A percentile compares a stretch with the other conserved stretches of the same genome.
phyloP scores from a whole-genome alignment of 1,284 basidiomycete species.

The Rhodotorula sp. region DNA sequence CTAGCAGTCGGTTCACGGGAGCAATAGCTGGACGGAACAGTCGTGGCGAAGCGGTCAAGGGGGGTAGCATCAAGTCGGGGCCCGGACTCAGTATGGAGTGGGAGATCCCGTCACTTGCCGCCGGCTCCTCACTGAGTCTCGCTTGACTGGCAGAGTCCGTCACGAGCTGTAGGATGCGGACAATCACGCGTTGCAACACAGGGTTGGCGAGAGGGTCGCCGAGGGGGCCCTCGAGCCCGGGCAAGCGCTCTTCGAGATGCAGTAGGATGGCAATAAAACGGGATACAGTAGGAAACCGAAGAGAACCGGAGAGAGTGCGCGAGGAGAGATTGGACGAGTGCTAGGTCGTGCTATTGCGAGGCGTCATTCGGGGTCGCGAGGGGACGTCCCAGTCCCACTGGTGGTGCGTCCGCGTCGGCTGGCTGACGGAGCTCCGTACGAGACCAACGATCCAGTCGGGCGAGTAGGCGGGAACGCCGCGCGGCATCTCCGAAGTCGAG shows the following conservation, averaged over 20 bases:
- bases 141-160: too few species aligned
- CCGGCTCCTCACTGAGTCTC: too few species aligned
- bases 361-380: too few species aligned
- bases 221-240: too few species aligned
- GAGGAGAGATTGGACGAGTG: too few species aligned
- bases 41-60: neutral
- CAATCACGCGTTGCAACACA: too few species aligned
- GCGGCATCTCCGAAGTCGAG: neutral
- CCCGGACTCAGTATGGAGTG: neutral
- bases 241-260: too few species aligned
- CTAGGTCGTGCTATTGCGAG: neutral
- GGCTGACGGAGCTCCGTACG: conserved; percentile 13
- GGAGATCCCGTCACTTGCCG: neutral
- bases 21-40: neutral
- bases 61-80: conserved; percentile 6
- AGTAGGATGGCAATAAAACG: too few species aligned
- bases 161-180: too few species aligned
- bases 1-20: neutral
- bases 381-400: conserved; percentile 15
- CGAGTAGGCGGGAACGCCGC: conserved; percentile 17
- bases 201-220: too few species aligned
- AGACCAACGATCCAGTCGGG: conserved; percentile 28
- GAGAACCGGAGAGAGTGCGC: too few species aligned
- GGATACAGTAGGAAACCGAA: too few species aligned
- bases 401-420: conserved; percentile 1